Conservation (phyloP, 2,329 filamentous ascomycete species). For the Penicillium sp. region DNA sequence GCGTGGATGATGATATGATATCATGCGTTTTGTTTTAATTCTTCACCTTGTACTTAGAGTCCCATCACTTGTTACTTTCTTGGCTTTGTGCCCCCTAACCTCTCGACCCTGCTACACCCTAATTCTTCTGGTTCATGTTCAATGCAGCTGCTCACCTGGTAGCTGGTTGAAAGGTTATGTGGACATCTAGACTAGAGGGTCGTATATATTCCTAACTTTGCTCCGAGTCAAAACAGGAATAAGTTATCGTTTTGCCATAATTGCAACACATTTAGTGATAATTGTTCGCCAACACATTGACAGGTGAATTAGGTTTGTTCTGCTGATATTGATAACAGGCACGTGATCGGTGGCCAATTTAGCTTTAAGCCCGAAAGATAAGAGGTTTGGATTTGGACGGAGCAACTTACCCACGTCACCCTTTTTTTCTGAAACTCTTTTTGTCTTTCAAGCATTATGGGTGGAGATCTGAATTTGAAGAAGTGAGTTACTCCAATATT, state of each 20-base stretch:
- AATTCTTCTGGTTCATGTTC: background rate
- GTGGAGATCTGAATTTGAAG: conserved; percentile 93
- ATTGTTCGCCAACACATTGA: background rate
- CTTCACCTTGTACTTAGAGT: conserved; percentile 20
- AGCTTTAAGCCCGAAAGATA: background rate
- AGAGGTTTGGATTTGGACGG: background rate
- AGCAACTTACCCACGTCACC: background rate
- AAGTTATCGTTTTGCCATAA: background rate
- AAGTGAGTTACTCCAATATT: conserved; percentile 53
- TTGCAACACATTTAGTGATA: background rate
- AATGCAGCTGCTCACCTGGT: background rate
- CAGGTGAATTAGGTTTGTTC: background rate
- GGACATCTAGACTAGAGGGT: background rate
- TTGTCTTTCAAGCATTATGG: conserved; percentile 60
- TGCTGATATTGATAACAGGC: background rate
- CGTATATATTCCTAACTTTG: background rate
- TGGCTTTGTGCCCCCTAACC: conserved; percentile 11
- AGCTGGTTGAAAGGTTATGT: background rate
- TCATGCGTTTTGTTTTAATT: conserved; percentile 20
- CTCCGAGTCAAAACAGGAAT: background rate
- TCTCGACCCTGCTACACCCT: background rate
- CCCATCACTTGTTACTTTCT: conserved; percentile 10
- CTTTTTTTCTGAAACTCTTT: background rate
- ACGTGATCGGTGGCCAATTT: conserved; percentile 6
- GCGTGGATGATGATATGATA: conserved; percentile 26